A percentile compares a stretch with the other conserved stretches of the same genome.
Evolutionary conservation across 116 monocot genomes (phyloP).

Genomic region (Phalaenopsis hybrid): DNA sequence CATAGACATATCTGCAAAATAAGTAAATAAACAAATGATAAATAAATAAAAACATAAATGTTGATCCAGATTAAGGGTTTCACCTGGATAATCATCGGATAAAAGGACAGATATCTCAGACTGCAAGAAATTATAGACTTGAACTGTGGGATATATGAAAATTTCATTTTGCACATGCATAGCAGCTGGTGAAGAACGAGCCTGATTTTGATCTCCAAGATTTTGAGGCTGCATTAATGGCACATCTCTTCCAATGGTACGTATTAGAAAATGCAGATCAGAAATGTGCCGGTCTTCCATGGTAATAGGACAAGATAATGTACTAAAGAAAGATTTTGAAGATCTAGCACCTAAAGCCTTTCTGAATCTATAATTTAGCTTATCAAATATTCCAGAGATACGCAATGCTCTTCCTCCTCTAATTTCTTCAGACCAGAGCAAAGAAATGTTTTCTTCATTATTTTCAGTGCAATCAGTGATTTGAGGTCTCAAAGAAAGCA

Average conservation of each 20-base stretch:
- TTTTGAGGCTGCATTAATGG: slow-evolving; percentile 45
- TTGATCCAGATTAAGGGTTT: not conserved
- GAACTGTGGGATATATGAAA: slow-evolving; percentile 73
- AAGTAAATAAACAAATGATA: not conserved
- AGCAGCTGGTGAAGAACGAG: slow-evolving; percentile 34
- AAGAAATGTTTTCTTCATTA: slow-evolving; percentile 20
- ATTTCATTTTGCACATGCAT: slow-evolving; percentile 71
- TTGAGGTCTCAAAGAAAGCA: slow-evolving; percentile 65
- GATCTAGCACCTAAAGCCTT: slow-evolving; percentile 56
- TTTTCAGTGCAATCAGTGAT: slow-evolving; percentile 23
- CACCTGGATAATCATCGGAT: slow-evolving; percentile 61
- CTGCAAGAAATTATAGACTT: slow-evolving; percentile 66
- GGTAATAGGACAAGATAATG: slow-evolving; percentile 46
- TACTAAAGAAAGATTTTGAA: slow-evolving; percentile 59
- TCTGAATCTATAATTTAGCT: slow-evolving; percentile 59
- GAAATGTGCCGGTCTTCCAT: slow-evolving; percentile 31
- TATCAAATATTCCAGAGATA: slow-evolving; percentile 72
- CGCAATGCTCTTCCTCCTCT: slow-evolving; percentile 63
- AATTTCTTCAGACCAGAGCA: slow-evolving; percentile 71
- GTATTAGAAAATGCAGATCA: slow-evolving; percentile 64
- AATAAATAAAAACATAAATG: not conserved
- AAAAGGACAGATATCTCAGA: slow-evolving; percentile 54
- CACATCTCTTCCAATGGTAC: slow-evolving; percentile 64
- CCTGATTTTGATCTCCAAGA: slow-evolving; percentile 15
- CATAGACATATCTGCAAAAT: slow-evolving; percentile 34